Percentiles rank a stretch among this genome's conserved stretches.
These are phyloP conservation scores for Alisma plantagoaquatica DNA, from an alignment of 106 monocot genomes.

Conservation along the genomic window DNA sequence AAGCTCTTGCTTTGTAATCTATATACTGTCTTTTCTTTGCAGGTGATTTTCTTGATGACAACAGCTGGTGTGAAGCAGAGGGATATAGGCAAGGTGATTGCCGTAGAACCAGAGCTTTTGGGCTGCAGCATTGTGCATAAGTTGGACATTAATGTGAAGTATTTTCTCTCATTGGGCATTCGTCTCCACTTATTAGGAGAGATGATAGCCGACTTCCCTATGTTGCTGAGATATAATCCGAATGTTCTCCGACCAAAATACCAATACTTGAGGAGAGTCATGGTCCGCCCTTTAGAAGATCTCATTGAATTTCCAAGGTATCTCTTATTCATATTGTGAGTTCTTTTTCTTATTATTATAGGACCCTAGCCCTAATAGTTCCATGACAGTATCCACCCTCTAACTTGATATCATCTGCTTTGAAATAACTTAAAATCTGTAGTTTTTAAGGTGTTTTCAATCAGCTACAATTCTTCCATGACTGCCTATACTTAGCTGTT, in stretches of 20 bases:
- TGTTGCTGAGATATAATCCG: slow-evolving; percentile 80
- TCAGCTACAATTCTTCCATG: too few species aligned
- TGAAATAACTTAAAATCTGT: too few species aligned
- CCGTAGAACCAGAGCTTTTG: slow-evolving; percentile 75
- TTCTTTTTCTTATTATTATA: too few species aligned
- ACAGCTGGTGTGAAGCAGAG: slow-evolving; percentile 65
- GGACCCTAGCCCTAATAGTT: too few species aligned
- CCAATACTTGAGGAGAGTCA: slow-evolving; percentile 61
- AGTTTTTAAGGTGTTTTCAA: too few species aligned
- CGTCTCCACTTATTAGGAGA: slow-evolving; percentile 43
- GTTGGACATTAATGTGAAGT: slow-evolving; percentile 81
- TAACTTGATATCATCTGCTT: too few species aligned
- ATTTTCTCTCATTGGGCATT: slow-evolving; percentile 88
- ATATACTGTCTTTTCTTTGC: too few species aligned
- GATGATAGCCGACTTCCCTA: slow-evolving; percentile 96
- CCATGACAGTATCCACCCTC: too few species aligned
- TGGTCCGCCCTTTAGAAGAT: slow-evolving; percentile 85
- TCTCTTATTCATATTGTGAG: too few species aligned
- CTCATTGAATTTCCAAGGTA: slow-evolving; percentile 94
- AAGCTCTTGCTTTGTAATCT: too few species aligned
- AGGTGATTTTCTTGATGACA: slow-evolving; percentile 92
- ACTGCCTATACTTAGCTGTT: too few species aligned
- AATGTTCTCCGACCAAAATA: slow-evolving; percentile 84
- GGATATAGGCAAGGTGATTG: slow-evolving; percentile 90
- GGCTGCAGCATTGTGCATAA: slow-evolving; percentile 82